Percentiles rank a stretch among this genome's conserved stretches.
These are phyloP conservation scores for Boletus sp. DNA, from an alignment of 768 basidiomycete species.

Conservation along the genomic window DNA sequence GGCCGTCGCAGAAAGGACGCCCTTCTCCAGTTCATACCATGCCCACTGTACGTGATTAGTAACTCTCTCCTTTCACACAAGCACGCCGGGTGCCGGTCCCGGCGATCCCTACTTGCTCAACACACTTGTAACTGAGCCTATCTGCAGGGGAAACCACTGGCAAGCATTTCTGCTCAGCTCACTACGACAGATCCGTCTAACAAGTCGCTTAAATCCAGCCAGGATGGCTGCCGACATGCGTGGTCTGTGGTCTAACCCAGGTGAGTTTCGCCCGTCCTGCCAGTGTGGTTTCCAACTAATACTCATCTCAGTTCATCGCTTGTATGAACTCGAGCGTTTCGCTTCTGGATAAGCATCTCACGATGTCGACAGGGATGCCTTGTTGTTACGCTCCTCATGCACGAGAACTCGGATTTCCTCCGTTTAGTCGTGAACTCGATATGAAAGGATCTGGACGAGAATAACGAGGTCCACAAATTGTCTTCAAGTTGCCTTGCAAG, in stretches of 20 bases:
- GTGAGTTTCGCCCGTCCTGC: constrained; percentile 39
- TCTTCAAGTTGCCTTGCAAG: constrained; percentile 70
- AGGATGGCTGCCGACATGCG: constrained; percentile 89
- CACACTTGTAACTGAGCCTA: neutral
- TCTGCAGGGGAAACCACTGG: neutral
- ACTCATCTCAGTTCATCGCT: constrained; percentile 85
- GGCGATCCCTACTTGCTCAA: neutral
- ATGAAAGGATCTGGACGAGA: constrained; percentile 93
- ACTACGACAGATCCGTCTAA: neutral
- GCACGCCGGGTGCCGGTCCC: neutral
- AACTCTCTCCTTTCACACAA: constrained; percentile 1
- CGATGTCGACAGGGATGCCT: constrained; percentile 77
- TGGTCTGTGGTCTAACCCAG: constrained; percentile 70
- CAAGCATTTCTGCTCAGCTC: neutral
- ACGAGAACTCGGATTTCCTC: constrained; percentile 97
- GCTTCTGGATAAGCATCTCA: neutral
- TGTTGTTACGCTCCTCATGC: constrained; percentile 95
- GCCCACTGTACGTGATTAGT: neutral
- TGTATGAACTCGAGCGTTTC: constrained; percentile 47
- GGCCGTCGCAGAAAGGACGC: too few relatives aligned
- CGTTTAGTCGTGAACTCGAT: constrained; percentile 98
- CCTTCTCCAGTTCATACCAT: too few relatives aligned
- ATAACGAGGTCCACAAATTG: constrained; percentile 93
- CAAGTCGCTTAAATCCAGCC: neutral
- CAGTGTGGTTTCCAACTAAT: constrained; percentile 6